A percentile compares a stretch with the other conserved stretches of the same genome.
Evolutionary conservation across 306 rosid genomes (phyloP).

Genomic region (Acacia acuminata): DNA sequence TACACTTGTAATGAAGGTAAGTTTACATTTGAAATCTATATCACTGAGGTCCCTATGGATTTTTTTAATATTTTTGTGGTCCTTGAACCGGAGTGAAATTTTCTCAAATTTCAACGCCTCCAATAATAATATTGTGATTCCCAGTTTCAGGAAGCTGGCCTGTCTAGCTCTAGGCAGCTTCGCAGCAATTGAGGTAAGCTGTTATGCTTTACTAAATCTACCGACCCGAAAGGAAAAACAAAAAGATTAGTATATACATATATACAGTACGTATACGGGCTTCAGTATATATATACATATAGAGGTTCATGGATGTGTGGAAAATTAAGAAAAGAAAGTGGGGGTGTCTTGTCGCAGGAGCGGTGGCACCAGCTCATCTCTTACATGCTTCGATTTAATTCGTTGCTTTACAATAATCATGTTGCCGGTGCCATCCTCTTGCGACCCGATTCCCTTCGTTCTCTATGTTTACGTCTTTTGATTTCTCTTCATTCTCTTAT

Average conservation of each 20-base stretch:
- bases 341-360: conserved; percentile 39
- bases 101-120: neutral
- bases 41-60: too few species aligned
- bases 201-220: neutral
- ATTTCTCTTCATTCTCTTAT: neutral
- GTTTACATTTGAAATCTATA: too few species aligned
- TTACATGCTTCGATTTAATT: too few species aligned
- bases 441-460: conserved; percentile 26
- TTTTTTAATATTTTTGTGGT: too few species aligned
- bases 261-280: neutral
- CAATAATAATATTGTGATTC: neutral
- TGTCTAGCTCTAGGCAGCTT: conserved; percentile 11
- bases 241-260: too few species aligned
- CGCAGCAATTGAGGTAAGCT: conserved; percentile 21
- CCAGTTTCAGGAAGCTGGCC: neutral
- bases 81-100: too few species aligned
- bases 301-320: too few species aligned
- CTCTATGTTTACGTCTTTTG: neutral
- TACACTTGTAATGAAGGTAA: too few species aligned
- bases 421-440: conserved; percentile 23
- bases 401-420: neutral
- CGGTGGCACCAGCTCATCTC: conserved; percentile 13
- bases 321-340: neutral
- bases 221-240: neutral
- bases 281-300: too few species aligned